Base-by-base conservation (phyloP, 768 basidiomycete genomes). In the Collybia nuda region DNA sequence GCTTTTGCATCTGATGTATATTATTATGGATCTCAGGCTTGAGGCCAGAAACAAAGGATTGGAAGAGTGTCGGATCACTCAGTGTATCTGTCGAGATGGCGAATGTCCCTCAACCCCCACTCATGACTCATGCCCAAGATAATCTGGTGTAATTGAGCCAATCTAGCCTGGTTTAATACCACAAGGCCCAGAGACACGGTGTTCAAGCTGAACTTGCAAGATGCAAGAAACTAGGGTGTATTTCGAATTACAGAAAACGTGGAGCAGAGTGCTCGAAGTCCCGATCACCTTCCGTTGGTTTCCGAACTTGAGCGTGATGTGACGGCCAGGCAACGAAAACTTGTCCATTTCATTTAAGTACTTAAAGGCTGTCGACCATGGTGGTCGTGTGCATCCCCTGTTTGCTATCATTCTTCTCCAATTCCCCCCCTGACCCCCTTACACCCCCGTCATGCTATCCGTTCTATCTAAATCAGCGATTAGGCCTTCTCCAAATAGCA, bases 201-300 rank as follows among this genome's bases (percentile, higher is more conserved):
- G 7, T 26, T 26, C 7, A 7, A 11, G 32, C 32, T 32, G 32
- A 11, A 11, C 32, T 32, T 32, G 7, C 14, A 11, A 32, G 14
- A 32, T 43, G 6, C 15, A 11, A 21, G 18, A 5, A 28, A 43
- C 1, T 24, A 21, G 40, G 22, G n/a, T 24, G 19, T n/a, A 21
- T 41, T 11, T 41, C 40, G 40, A 15, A 23, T 43, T 15, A 4
- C 19, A 23, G 41, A 21, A 26, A 23, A 43, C 41, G 41, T 24
- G 23, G 11, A 14, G 23, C 7, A 23, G 17, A 23, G 41, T 21
- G 35, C 44, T 37, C 50, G 49, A 39, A 38, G 58, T 58, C 67
- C 69, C 56, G 58, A 60, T 58, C 60, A 47, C 50, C n/a, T 64
- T 61, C 70, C 70, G 69, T 67, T 57, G 42, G 56, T 54, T 62